Evolutionary conservation across 1,284 basidiomycete genomes (phyloP).

Genomic region (Microbotryum violaceum): DNA sequence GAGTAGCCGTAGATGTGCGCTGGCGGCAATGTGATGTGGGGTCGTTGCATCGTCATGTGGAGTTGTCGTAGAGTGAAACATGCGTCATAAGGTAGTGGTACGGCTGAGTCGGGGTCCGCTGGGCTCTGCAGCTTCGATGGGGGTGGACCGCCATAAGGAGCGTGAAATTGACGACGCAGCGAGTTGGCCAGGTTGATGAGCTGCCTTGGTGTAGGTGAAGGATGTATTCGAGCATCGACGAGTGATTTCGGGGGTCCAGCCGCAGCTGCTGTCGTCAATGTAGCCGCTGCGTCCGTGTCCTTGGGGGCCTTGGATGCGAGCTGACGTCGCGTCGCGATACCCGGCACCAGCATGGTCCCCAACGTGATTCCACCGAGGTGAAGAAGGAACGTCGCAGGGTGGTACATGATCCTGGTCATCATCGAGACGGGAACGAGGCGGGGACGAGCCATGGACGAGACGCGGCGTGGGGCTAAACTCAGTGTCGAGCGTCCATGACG

Average conservation of each 20-base stretch:
- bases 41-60: constrained; percentile 17
- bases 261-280: background rate
- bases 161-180: background rate
- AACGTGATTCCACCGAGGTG: constrained; percentile 22
- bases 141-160: constrained; percentile 31
- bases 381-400: constrained; percentile 20
- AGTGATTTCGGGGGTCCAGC: background rate
- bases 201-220: constrained; percentile 6
- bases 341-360: constrained; percentile 18
- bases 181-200: constrained; percentile 6
- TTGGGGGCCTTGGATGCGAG: too few species aligned
- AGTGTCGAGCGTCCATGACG: too few species aligned
- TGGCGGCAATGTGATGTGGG: constrained; percentile 10
- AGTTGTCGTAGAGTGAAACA: constrained; percentile 40
- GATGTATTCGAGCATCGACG: background rate
- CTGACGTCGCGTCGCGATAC: constrained; percentile 7
- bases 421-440: too few species aligned
- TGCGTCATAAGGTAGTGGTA: constrained; percentile 47
- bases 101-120: too few species aligned
- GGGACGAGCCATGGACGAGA: too few species aligned
- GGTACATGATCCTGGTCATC: background rate
- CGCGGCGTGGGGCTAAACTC: too few species aligned
- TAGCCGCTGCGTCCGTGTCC: background rate
- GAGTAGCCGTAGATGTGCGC: background rate
- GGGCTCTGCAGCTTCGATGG: constrained; percentile 44